Percentiles rank a stretch among this genome's conserved stretches.
phyloP scores from a whole-genome alignment of 2,329 filamentous ascomycete species.

The Pestalotiopsis fici region DNA sequence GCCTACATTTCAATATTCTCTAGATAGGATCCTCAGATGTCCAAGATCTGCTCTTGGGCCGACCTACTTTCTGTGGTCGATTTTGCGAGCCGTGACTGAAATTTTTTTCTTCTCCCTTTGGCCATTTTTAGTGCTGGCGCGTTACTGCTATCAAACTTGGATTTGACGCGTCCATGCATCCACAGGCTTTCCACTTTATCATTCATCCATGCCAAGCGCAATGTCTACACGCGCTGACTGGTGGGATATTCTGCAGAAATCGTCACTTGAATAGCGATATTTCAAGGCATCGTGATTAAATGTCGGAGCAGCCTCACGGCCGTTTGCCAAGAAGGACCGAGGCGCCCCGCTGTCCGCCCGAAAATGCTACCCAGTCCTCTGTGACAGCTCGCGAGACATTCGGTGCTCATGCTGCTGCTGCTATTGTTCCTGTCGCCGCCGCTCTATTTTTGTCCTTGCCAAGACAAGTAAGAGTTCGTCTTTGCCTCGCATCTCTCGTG shows the following conservation, averaged over 20 bases:
- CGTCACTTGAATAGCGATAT: background rate
- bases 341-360: conserved; percentile 4
- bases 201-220: background rate
- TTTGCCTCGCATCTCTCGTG: background rate
- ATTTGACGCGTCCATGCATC: background rate
- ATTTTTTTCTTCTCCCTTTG: no score
- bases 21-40: background rate
- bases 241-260: background rate
- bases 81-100: background rate
- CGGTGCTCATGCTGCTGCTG: background rate
- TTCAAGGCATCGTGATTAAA: background rate
- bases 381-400: background rate
- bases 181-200: background rate
- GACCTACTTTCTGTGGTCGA: background rate
- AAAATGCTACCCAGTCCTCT: background rate
- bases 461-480: background rate
- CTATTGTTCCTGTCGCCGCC: background rate
- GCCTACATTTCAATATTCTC: conserved; percentile 58
- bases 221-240: background rate
- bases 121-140: background rate
- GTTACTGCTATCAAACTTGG: background rate
- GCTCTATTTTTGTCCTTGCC: background rate
- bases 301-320: background rate
- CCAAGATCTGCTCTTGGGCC: background rate
- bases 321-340: conserved; percentile 5